These are phyloP conservation scores for Basipetospora chlamydospora DNA, from an alignment of 2,329 filamentous ascomycete genomes.

Conservation along the genomic window DNA sequence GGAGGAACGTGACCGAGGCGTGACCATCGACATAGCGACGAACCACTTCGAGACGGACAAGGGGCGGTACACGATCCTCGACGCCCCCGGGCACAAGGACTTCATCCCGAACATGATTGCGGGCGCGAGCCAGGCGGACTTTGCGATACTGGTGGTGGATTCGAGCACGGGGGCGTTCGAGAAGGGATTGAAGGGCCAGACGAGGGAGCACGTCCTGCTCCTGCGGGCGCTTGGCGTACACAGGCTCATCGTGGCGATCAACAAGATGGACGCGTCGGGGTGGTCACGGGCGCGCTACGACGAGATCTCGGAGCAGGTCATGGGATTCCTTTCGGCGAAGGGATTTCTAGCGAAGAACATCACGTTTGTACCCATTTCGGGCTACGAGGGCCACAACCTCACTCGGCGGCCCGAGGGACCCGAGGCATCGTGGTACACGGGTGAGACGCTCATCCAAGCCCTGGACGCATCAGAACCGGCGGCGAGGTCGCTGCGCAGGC, in stretches of 20 bases:
- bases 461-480: constrained; percentile 69
- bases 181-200: constrained; percentile 84
- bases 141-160: constrained; percentile 88
- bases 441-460: constrained; percentile 66
- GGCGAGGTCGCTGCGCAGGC: constrained; percentile 53
- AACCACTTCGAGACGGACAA: constrained; percentile 85
- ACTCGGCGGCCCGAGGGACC: constrained; percentile 39
- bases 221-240: constrained; percentile 85
- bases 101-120: constrained; percentile 99
- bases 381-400: constrained; percentile 79
- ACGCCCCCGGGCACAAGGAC: constrained; percentile 86
- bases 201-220: constrained; percentile 80
- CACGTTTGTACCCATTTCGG: constrained; percentile 79
- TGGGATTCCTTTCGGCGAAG: constrained; percentile 65
- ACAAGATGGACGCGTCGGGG: constrained; percentile 78
- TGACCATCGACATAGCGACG: constrained; percentile 93
- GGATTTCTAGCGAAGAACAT: constrained; percentile 74
- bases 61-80: constrained; percentile 82
- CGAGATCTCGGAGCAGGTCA: constrained; percentile 72
- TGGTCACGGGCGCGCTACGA: constrained; percentile 78
- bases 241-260: constrained; percentile 76
- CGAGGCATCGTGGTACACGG: constrained; percentile 63
- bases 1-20: constrained; percentile 77
- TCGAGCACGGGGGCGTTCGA: constrained; percentile 84
- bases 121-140: constrained; percentile 87